These are phyloP conservation scores for Scleroderma bovista DNA, from an alignment of 768 basidiomycete genomes.

Conservation along the genomic window DNA sequence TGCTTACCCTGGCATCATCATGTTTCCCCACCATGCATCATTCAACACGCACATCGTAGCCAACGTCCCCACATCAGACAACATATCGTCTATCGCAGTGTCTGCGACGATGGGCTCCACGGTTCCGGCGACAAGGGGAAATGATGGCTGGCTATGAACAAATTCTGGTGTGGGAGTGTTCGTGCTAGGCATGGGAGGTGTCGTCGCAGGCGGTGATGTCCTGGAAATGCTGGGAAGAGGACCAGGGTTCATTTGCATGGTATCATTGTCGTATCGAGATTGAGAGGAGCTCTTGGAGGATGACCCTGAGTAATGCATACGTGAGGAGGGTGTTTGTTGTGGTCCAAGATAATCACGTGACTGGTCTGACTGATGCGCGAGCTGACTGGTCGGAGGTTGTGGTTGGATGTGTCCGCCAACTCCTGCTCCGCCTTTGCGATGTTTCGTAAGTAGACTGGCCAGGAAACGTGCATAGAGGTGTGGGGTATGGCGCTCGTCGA, in stretches of 20 bases:
- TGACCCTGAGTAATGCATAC: conserved; percentile 14
- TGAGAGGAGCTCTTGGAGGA: conserved; percentile 10
- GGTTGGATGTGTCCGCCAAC: conserved; percentile 51
- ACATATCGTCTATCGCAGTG: conserved; percentile 19
- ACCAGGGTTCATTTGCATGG: conserved; percentile 27
- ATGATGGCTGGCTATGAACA: conserved; percentile 34
- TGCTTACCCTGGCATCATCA: conserved; percentile 80
- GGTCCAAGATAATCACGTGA: conserved; percentile 12
- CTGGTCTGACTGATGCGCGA: conserved; percentile 9
- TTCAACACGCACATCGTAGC: conserved; percentile 72
- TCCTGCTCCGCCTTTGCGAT: conserved; percentile 59
- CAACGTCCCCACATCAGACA: conserved; percentile 48
- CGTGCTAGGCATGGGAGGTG: background rate
- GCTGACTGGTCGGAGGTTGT: conserved; percentile 39
- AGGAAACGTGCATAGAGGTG: conserved; percentile 78
- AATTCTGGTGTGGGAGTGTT: conserved; percentile 35
- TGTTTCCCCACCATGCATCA: conserved; percentile 68
- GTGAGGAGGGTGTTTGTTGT: conserved; percentile 28
- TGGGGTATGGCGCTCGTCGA: conserved; percentile 78
- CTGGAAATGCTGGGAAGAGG: background rate
- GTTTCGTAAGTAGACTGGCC: conserved; percentile 59
- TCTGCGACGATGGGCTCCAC: conserved; percentile 5
- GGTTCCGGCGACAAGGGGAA: conserved; percentile 22
- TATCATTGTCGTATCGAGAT: conserved; percentile 18
- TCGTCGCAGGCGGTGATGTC: background rate